Percentiles rank a stretch among this genome's conserved stretches.
Evolutionary conservation across 768 basidiomycete species (phyloP).

Genomic region (Leccinum subgranulosum): DNA sequence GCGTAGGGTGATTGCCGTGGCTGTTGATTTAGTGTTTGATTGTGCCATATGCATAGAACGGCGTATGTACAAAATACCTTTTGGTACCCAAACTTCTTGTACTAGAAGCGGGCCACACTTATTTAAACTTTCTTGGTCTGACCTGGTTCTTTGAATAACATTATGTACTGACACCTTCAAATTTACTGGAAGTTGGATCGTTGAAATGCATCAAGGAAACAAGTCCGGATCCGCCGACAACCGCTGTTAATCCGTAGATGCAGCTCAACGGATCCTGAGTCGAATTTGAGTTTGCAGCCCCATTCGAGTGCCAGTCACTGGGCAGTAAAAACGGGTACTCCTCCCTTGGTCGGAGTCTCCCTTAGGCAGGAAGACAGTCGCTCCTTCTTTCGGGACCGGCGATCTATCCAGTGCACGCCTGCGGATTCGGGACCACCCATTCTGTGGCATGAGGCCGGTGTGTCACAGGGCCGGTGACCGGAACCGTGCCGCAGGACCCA

Average conservation of each 20-base stretch:
- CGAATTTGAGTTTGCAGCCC: background rate
- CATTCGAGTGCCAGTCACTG: background rate
- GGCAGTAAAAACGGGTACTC: background rate
- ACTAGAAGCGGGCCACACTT: background rate
- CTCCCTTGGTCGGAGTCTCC: too few relatives aligned
- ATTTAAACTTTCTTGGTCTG: too few relatives aligned
- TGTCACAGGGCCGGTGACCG: background rate
- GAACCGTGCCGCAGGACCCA: background rate
- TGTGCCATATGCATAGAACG: background rate
- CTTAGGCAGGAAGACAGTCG: too few relatives aligned
- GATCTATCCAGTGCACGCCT: background rate
- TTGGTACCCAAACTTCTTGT: background rate
- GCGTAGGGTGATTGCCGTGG: conserved; percentile 4
- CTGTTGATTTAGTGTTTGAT: background rate
- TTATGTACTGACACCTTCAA: background rate
- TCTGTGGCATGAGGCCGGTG: background rate
- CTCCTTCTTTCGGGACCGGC: background rate
- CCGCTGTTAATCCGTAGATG: background rate
- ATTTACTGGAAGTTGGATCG: background rate
- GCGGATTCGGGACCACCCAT: background rate
- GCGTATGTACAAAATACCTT: background rate
- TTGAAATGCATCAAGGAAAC: background rate
- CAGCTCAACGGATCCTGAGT: background rate
- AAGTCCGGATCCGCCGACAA: background rate
- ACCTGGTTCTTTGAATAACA: background rate